A percentile compares a stretch with the other conserved stretches of the same genome.
These are phyloP conservation scores for Saccharomyces hybrid DNA, from an alignment of 1,139 yeast species.

Conservation along the genomic window DNA sequence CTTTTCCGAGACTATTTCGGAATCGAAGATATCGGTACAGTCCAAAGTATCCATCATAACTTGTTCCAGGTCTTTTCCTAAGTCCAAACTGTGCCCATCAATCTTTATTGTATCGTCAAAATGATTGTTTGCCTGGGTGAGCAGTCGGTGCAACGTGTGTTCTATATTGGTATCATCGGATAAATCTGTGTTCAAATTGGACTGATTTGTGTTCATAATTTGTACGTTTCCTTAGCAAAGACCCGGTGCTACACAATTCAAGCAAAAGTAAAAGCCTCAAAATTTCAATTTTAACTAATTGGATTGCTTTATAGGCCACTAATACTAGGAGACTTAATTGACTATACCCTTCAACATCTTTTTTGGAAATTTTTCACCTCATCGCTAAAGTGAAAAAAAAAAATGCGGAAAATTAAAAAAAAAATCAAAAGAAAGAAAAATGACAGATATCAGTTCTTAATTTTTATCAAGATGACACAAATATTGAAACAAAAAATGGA, in stretches of 20 bases:
- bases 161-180: slow-evolving; percentile 14
- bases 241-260: not conserved
- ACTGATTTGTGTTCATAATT: not conserved
- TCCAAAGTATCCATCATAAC: slow-evolving; percentile 10
- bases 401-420: not conserved
- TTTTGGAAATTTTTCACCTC: not conserved
- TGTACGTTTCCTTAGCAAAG: not conserved
- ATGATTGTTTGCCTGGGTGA: slow-evolving; percentile 14
- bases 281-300: not conserved
- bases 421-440: not conserved
- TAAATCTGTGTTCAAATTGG: not conserved
- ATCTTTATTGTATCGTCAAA: slow-evolving; percentile 2
- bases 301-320: not conserved
- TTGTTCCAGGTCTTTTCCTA: slow-evolving; percentile 16
- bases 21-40: slow-evolving; percentile 10
- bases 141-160: slow-evolving; percentile 16
- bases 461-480: not conserved
- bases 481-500: not conserved
- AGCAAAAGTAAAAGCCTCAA: not conserved
- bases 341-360: not conserved
- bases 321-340: not conserved
- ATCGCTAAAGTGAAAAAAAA: not conserved
- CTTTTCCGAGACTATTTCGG: slow-evolving; percentile 10
- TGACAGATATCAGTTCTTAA: not conserved
- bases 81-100: slow-evolving; percentile 6